A percentile compares a stretch with the other conserved stretches of the same genome.
phyloP scores from a whole-genome alignment of 1,284 basidiomycete genomes.

The Marasmius sp. region DNA sequence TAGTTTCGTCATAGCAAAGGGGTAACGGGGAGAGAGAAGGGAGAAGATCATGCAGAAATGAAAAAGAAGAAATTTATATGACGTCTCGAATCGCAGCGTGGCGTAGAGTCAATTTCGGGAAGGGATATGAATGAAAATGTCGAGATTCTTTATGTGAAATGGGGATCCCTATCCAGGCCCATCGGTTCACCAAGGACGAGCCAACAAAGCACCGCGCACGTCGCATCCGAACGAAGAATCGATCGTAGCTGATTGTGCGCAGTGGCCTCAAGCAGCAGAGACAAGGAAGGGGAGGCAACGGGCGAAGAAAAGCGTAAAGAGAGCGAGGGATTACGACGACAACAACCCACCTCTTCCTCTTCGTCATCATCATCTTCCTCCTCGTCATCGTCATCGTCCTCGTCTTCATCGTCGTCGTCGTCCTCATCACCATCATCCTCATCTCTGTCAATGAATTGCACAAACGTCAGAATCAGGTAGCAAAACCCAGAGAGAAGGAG shows the following conservation, averaged over 20 bases:
- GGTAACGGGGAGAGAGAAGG: not conserved
- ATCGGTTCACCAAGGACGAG: no score
- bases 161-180: no score
- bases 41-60: not conserved
- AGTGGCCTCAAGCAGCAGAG: not conserved
- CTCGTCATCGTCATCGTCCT: slow-evolving; percentile 27
- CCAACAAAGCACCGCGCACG: not conserved
- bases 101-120: not conserved
- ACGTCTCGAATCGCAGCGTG: not conserved
- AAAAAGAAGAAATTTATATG: not conserved
- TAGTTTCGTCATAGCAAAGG: not conserved
- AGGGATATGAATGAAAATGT: not conserved
- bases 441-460: not conserved
- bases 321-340: slow-evolving; percentile 1
- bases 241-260: no score
- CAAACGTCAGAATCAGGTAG: not conserved
- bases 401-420: slow-evolving; percentile 25
- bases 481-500: not conserved
- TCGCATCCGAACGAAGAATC: not conserved
- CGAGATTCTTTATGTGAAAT: no score
- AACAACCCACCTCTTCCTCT: slow-evolving; percentile 45
- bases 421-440: slow-evolving; percentile 28
- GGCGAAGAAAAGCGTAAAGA: slow-evolving; percentile 14
- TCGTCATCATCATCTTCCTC: slow-evolving; percentile 52
- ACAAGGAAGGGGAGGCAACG: not conserved